phyloP scores from a whole-genome alignment of 2,329 filamentous ascomycete species.

The Calonectria multiphialidica region DNA sequence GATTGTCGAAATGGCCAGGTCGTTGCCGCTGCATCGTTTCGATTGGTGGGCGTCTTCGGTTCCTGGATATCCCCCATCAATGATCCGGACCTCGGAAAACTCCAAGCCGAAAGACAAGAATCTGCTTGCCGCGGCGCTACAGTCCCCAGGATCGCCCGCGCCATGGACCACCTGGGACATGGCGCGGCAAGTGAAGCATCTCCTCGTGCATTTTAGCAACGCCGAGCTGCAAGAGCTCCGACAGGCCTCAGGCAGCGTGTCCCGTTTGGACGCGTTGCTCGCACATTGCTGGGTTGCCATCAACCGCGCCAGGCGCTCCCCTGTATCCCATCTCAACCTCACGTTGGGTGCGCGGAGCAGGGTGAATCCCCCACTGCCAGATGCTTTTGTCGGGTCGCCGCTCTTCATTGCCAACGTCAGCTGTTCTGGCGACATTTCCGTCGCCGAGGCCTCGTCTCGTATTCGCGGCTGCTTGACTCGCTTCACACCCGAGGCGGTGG shows the following conservation, averaged over 20 bases:
- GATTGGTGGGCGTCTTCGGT: background rate
- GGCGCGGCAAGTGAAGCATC: background rate
- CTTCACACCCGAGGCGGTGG: background rate
- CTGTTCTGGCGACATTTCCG: background rate
- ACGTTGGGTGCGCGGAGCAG: background rate
- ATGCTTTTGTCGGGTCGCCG: background rate
- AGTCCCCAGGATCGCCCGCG: background rate
- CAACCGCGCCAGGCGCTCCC: background rate
- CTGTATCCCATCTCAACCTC: background rate
- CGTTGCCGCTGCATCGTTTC: background rate
- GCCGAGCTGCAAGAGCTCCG: background rate
- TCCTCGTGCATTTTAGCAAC: background rate
- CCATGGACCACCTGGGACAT: conserved; percentile 4
- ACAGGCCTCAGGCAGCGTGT: background rate
- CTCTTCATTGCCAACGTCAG: background rate
- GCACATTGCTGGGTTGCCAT: background rate
- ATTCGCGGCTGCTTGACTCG: background rate
- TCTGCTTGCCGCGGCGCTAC: background rate
- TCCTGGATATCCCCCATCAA: background rate
- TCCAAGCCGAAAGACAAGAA: background rate
- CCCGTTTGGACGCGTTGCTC: background rate
- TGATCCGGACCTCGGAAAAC: background rate
- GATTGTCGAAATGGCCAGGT: background rate
- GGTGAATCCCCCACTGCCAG: background rate
- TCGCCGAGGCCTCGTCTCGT: background rate